Percentiles rank a stretch among this genome's conserved stretches.
Conservation (phyloP, 129 eudicot species). For the Glebionis coronaria region DNA sequence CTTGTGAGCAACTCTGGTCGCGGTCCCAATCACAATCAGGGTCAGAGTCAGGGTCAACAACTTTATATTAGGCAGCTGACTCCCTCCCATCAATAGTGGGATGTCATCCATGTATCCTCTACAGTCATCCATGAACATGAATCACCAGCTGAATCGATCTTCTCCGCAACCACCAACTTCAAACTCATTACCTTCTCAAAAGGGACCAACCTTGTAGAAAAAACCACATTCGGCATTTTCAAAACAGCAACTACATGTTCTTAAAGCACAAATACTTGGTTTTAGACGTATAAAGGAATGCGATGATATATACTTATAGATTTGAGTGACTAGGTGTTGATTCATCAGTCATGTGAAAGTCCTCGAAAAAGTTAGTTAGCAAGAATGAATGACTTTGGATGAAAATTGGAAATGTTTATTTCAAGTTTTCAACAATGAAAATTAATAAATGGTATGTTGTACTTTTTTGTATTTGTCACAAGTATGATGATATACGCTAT, state of each 20-base stretch:
- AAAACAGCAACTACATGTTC: conserved; percentile 88
- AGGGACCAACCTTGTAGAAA: conserved; percentile 40
- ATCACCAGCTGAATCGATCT: conserved; percentile 57
- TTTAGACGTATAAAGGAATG: conserved; percentile 93
- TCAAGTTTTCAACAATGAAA: background rate
- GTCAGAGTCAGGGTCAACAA: conserved; percentile 40
- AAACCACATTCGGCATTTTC: conserved; percentile 54
- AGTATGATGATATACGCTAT: background rate
- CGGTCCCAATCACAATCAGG: conserved; percentile 33
- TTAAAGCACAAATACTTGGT: conserved; percentile 96
- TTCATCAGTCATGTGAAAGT: conserved; percentile 4
- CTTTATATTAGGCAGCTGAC: conserved; percentile 56
- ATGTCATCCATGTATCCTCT: conserved; percentile 62
- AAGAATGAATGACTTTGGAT: conserved; percentile 6
- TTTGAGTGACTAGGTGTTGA: background rate
- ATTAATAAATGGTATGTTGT: background rate
- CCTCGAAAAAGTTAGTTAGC: background rate
- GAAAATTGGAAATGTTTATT: conserved; percentile 2
- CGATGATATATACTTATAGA: background rate
- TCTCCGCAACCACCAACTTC: conserved; percentile 56
- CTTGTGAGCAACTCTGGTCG: conserved; percentile 37
- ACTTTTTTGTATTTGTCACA: background rate
- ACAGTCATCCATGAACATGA: conserved; percentile 61
- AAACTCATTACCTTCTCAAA: too few relatives aligned
- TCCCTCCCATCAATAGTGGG: conserved; percentile 46